Evolutionary conservation across 2,329 filamentous ascomycete species (phyloP), one percentile per base, ranked within the genome.

Genomic region (Chalara sp.): DNA sequence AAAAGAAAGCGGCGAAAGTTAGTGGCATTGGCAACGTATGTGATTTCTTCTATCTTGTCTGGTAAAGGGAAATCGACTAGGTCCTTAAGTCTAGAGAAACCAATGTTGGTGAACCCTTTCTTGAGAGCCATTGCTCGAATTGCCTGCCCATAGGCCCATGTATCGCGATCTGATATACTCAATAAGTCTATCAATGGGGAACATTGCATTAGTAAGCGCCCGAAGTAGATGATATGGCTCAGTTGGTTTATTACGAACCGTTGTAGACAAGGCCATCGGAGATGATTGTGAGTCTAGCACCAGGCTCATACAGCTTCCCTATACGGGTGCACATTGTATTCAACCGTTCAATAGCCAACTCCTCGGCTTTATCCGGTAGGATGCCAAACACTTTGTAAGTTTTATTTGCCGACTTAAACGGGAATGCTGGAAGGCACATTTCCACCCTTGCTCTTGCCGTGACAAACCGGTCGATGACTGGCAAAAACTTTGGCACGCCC

Each of bases 221-320:
- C 13, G 29, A 5, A 11, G 11, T 32, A 43, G 11, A 43, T 30
- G 37, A n/a, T 21, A 32, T 31, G 31, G 33, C n/a, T n/a, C n/a
- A n/a, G n/a, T n/a, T n/a, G n/a, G n/a, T n/a, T n/a, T n/a, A n/a
- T n/a, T 30, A 50, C 48, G 32, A 40, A 50, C 48, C 48, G 46
- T 50, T 50, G 48, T 50, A 50, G 41, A 50, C 48, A 40, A 50
- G 42, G 11, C 48, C 48, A 46, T 50, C 48, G 10, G 48, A 50
- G 32, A 50, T 32, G 10, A 50, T 50, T 5, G 29, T 32, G 28
- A 28, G 30, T 28, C n/a, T 37, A 8, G 43, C 43, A 7, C 48
- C 48, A 11, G 48, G 48, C 3, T n/a, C 4, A 21, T 50, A 50
- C 4, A 50, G 37, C n/a, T 50, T 43, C 29, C 29, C 43, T 30